phyloP scores from a whole-genome alignment of 495 filamentous ascomycete genomes.

The Ramalina intermedia region DNA sequence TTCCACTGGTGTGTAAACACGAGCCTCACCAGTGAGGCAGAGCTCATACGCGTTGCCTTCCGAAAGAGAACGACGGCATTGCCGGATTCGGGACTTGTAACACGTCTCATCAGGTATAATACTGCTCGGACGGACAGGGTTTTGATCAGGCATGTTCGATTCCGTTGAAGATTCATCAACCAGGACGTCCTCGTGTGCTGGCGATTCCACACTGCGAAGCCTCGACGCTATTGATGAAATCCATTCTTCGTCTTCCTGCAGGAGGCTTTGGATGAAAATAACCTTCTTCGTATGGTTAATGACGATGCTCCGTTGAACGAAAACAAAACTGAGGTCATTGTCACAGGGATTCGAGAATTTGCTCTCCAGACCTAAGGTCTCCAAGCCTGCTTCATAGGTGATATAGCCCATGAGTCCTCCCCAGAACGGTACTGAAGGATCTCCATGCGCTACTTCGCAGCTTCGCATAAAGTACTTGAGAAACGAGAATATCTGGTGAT shows the following conservation, averaged over 20 bases:
- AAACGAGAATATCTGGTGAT: slow-evolving; percentile 35
- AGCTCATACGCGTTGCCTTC: slow-evolving; percentile 86
- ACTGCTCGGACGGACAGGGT: no score
- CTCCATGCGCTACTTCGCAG: slow-evolving; percentile 29
- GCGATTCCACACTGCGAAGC: no score
- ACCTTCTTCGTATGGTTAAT: slow-evolving; percentile 52
- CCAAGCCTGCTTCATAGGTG: slow-evolving; percentile 74
- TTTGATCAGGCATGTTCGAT: no score
- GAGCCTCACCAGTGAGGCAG: slow-evolving; percentile 68
- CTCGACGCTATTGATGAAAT: slow-evolving; percentile 19
- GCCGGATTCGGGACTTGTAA: slow-evolving; percentile 50
- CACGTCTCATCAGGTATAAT: slow-evolving; percentile 34
- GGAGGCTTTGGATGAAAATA: slow-evolving; percentile 52
- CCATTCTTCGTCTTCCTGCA: slow-evolving; percentile 26
- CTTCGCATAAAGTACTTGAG: slow-evolving; percentile 43
- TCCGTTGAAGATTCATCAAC: no score
- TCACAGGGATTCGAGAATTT: not conserved
- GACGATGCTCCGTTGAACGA: slow-evolving; percentile 67
- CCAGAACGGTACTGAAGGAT: slow-evolving; percentile 49
- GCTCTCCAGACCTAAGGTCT: slow-evolving; percentile 36
- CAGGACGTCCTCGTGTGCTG: no score
- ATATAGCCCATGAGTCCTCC: slow-evolving; percentile 85
- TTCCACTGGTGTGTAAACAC: slow-evolving; percentile 20
- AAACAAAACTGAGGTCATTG: slow-evolving; percentile 57
- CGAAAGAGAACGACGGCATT: slow-evolving; percentile 56